Base-by-base conservation (phyloP, 2,329 filamentous ascomycete genomes). In the Talaromyces pinophilus region DNA sequence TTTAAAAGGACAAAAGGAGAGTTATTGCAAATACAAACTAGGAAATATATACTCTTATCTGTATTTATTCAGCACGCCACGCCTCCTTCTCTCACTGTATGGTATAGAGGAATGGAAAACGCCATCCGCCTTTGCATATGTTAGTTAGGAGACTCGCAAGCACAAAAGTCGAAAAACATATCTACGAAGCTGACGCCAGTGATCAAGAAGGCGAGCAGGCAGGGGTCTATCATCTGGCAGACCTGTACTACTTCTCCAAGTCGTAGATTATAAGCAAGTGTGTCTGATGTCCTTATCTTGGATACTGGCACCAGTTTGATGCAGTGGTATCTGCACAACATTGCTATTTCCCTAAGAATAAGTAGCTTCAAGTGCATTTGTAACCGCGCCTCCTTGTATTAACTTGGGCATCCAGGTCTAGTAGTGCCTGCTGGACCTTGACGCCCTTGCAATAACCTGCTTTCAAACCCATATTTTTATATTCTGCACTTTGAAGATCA, bases 141-240 rank as follows among this genome's bases (percentile, higher is more conserved):
- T n/a, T 44, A n/a, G 40, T 44, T 44, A 44, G 40, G 40, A n/a
- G 40, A 44, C 1, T 44, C n/a, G 40, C 40, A 44, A 42, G 40
- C 40, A 17, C 13, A 42, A 42, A 10, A 42, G 10, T 42, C 40
- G 40, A 42, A 42, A 42, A 17, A 42, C 15, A 42, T 42, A 42
- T 10, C 40, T 44, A 44, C 40, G 40, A n/a, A 44, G 40, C 17
- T 44, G 40, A 44, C 17, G 5, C 5, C 17, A 44, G 40, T 44
- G 15, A 44, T 44, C 17, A 0, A 44, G 40, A 44, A 44, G 40
- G 8, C 33, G 25, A 54, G 50, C 19, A 54, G 17, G 28, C 17
- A 17, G 15, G 28, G 15, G 28, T 25, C 71, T 70, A 33, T 66
- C 62, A 7, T 73, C 66, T 17, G 76, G 67, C 28, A 77, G 67